Conservation (phyloP, 192 early-diverging fungal species). For the Dissophora globulifera region DNA sequence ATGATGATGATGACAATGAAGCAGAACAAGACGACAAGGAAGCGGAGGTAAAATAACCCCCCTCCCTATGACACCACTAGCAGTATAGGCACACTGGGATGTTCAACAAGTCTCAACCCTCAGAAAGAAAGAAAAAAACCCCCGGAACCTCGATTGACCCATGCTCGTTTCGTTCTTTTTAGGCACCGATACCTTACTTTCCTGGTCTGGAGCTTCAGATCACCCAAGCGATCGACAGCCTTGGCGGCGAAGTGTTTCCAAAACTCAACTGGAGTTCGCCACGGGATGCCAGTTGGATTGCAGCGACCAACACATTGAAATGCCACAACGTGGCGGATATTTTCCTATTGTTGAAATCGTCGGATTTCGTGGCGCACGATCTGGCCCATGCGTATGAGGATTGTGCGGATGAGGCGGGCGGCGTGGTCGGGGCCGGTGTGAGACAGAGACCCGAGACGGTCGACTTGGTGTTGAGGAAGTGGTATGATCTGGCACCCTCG, state of each 20-base stretch:
- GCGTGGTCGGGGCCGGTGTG: slow-evolving; percentile 6
- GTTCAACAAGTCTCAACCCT: neutral
- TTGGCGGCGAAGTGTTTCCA: slow-evolving; percentile 89
- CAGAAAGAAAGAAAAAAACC: too few species aligned
- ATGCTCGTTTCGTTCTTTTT: slow-evolving; percentile 4
- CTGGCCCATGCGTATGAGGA: slow-evolving; percentile 78
- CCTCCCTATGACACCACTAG: too few species aligned
- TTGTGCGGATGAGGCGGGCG: slow-evolving; percentile 59
- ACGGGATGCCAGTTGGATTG: slow-evolving; percentile 93
- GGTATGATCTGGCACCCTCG: slow-evolving; percentile 89
- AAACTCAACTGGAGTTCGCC: slow-evolving; percentile 97
- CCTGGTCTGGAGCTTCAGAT: slow-evolving; percentile 74
- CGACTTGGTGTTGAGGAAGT: slow-evolving; percentile 88
- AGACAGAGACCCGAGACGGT: slow-evolving; percentile 56
- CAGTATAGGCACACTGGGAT: too few species aligned
- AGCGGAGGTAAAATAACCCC: slow-evolving; percentile 17
- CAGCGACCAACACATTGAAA: slow-evolving; percentile 78
- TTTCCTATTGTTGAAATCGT: slow-evolving; percentile 89
- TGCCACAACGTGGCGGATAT: slow-evolving; percentile 85
- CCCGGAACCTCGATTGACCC: neutral
- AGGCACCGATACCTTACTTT: slow-evolving; percentile 61
- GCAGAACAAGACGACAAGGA: slow-evolving; percentile 60
- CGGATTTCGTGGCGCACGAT: slow-evolving; percentile 92
- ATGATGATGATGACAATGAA: slow-evolving; percentile 49
- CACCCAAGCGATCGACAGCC: slow-evolving; percentile 68